Base-by-base conservation (phyloP, 306 rosid species). In the Datisca glomerata region DNA sequence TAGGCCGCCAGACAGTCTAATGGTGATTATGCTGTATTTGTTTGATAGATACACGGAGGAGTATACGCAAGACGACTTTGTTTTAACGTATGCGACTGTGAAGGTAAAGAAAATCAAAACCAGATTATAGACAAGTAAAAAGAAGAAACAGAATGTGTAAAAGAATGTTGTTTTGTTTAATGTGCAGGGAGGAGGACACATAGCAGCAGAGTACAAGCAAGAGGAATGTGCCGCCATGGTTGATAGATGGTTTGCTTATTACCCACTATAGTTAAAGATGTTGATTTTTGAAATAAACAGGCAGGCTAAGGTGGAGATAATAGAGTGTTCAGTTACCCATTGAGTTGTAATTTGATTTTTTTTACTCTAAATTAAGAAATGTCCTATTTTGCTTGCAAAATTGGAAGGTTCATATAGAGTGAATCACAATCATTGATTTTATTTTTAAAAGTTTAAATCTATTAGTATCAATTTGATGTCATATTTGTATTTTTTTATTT, bases 181-280 rank as follows among this genome's bases (percentile, higher is more conserved):
- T n/a, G n/a, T n/a, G 2, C 48, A 53, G 50, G 59, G 59, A 12
- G 59, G 8, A 12, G 59, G 59, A 5, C 59, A 53, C 41, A 41
- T 40, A 20, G 59, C 59, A n/a, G 49, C 59, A 41, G 59, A 42
- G 31, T 53, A 42, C 41, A 53, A 53, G 49, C 59, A 33, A 9
- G 20, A 42, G 32, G 49, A 53, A n/a, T 4, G 41, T 20, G 37
- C 36, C n/a, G 41, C 41, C 6, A 42, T 53, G 59, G 12, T 53
- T 18, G 49, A 53, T 21, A 41, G 59, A 10, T 53, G 59, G 59
- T 7, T 53, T 14, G 59, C 49, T 16, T 24, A 53, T 28, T 29
- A 53, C 39, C 59, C 59, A 7, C 21, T 53, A 2, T 53, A 53
- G 44, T 5, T n/a, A n/a, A n/a, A n/a, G n/a, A n/a, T n/a, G n/a